Percentiles rank a stretch among this genome's conserved stretches.
Evolutionary conservation across 371 early-diverging fungal genomes (phyloP).

Genomic region (Rhizopus stolonifer): DNA sequence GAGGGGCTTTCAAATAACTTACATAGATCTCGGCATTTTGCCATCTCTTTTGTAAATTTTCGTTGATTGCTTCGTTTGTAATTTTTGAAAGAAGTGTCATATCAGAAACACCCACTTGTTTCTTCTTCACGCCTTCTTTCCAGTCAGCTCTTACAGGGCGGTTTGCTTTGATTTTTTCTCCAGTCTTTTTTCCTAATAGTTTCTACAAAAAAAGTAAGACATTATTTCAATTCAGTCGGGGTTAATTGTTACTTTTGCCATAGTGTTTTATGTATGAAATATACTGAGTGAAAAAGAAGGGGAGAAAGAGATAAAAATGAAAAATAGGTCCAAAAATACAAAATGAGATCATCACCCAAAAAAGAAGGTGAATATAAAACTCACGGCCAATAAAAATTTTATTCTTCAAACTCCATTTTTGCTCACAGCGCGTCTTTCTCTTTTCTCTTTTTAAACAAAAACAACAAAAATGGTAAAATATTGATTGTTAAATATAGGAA

Average conservation of each 20-base stretch:
- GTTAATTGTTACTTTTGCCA: conserved; percentile 18
- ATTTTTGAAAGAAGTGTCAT: conserved; percentile 88
- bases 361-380: conserved; percentile 5
- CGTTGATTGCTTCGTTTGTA: conserved; percentile 83
- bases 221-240: too few relatives aligned
- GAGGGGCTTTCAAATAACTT: conserved; percentile 21
- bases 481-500: too few relatives aligned
- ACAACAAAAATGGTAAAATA: not conserved
- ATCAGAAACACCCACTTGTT: conserved; percentile 84
- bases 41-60: conserved; percentile 82
- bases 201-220: conserved; percentile 20
- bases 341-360: not conserved
- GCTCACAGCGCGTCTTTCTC: not conserved
- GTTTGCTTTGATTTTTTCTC: conserved; percentile 53
- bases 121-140: conserved; percentile 79
- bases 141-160: conserved; percentile 77
- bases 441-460: not conserved
- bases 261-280: not conserved
- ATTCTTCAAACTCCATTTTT: conserved; percentile 4
- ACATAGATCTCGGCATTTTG: conserved; percentile 84
- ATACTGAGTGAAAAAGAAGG: conserved; percentile 1
- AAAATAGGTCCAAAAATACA: not conserved
- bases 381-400: conserved; percentile 4
- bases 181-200: conserved; percentile 35
- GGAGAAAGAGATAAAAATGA: conserved; percentile 2